Evolutionary conservation across 139 green algal species (phyloP), one percentile per base, ranked within the genome.

Genomic region (Closterium sp.): DNA sequence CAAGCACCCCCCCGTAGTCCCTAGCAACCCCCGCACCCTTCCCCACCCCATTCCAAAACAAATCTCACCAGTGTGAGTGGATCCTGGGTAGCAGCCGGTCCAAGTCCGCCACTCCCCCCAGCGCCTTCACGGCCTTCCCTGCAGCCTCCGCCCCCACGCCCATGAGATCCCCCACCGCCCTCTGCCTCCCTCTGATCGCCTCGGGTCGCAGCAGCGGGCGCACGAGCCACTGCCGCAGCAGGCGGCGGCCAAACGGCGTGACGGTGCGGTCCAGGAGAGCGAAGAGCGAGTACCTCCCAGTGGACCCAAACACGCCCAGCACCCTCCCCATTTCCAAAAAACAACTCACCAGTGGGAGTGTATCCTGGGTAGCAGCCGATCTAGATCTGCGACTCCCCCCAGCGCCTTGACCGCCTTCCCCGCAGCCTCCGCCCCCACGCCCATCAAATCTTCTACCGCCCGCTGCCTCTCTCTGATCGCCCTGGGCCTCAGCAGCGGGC

Each of bases 251-350:
- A 38, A 97, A 97, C 70, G 96, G 96, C 5, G 97, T 99, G 9
- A 93, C 94, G 94, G 97, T 98, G 92, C 97, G 96, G 95, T 99
- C 97, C 79, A 99, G 89, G n/a, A n/a, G n/a, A n/a, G n/a, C n/a
- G n/a, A n/a, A n/a, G n/a, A n/a, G n/a, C n/a, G n/a, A 50, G 38
- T 9, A 50, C 38, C 6, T 9, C 38, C 38, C 38, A 7, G 38
- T 50, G 13, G 5, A 50, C 38, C 38, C 38, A 1, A 50, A 9
- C 62, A 27, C 24, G 13, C 17, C 17, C 62, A 79, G 62, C 62
- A 79, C 62, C 62, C 62, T 79, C 62, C 62, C 50, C 50, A 21
- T n/a, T 21, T 79, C 62, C 13, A 79, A 22, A 79, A 5, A 1
- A 27, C 1, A 22, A 27, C 62, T 24, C 62, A 79, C 62, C 62